phyloP scores from a whole-genome alignment of 257 asterid species.

The Fraxinus pennsylvanica region DNA sequence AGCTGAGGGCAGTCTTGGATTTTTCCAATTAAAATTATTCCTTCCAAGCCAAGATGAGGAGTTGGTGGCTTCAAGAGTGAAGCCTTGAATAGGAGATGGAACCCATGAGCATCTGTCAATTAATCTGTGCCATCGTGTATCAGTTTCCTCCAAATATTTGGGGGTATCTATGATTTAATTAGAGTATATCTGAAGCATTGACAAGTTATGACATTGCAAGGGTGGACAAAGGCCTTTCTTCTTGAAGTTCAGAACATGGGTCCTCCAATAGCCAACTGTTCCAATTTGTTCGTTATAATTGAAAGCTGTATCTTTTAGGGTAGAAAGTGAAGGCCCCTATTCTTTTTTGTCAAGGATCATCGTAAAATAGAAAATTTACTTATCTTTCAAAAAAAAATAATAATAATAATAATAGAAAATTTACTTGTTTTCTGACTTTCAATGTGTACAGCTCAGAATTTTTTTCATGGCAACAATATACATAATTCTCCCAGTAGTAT shows the following conservation, averaged over 20 bases:
- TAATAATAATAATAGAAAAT: slow-evolving; percentile 27
- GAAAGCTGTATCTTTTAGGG: slow-evolving; percentile 60
- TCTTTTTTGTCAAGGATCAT: slow-evolving; percentile 54
- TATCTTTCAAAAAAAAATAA: not conserved
- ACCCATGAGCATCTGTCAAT: slow-evolving; percentile 16
- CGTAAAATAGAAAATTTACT: slow-evolving; percentile 48
- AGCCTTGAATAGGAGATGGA: slow-evolving; percentile 27
- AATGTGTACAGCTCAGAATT: slow-evolving; percentile 70
- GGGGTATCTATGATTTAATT: slow-evolving; percentile 28
- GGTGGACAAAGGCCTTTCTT: slow-evolving; percentile 38
- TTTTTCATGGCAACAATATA: slow-evolving; percentile 47
- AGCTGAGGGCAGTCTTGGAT: slow-evolving; percentile 19
- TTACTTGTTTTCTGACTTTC: slow-evolving; percentile 50
- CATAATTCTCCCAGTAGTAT: slow-evolving; percentile 36
- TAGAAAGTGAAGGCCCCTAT: slow-evolving; percentile 55
- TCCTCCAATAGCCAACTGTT: slow-evolving; percentile 43
- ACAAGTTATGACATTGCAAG: slow-evolving; percentile 5
- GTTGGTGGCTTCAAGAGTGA: slow-evolving; percentile 26
- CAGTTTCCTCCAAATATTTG: slow-evolving; percentile 23
- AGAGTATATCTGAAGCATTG: slow-evolving; percentile 27
- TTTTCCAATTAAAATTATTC: not conserved
- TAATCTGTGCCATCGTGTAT: slow-evolving; percentile 24
- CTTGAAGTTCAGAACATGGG: slow-evolving; percentile 33
- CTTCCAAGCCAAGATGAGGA: not conserved
- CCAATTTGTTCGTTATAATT: slow-evolving; percentile 44